phyloP scores from a whole-genome alignment of 768 basidiomycete genomes.

The Tephrocybe sp. region DNA sequence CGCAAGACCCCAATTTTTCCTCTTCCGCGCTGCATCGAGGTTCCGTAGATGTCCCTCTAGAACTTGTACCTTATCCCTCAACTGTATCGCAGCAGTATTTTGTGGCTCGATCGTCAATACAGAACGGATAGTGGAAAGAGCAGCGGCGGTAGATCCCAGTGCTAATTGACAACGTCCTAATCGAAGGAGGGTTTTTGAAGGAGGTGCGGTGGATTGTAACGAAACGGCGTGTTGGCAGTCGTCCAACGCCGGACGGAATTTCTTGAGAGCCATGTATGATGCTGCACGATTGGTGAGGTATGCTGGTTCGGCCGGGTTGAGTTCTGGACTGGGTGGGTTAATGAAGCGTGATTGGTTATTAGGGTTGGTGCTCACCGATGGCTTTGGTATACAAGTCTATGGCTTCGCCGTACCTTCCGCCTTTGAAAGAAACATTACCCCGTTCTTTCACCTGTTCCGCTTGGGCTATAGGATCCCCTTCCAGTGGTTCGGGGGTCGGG shows the following conservation, averaged over 20 bases:
- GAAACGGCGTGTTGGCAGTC: slow-evolving; percentile 77
- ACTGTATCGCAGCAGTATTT: slow-evolving; percentile 57
- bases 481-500: slow-evolving; percentile 23
- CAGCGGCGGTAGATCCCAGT: slow-evolving; percentile 64
- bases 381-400: slow-evolving; percentile 73
- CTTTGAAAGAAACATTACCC: slow-evolving; percentile 76
- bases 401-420: slow-evolving; percentile 61
- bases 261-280: slow-evolving; percentile 78
- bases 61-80: slow-evolving; percentile 56
- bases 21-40: slow-evolving; percentile 51
- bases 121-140: slow-evolving; percentile 62
- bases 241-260: slow-evolving; percentile 67
- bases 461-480: slow-evolving; percentile 39
- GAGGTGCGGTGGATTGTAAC: slow-evolving; percentile 59
- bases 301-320: slow-evolving; percentile 64
- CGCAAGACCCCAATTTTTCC: slow-evolving; percentile 75
- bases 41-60: slow-evolving; percentile 67
- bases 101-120: slow-evolving; percentile 60
- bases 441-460: slow-evolving; percentile 70
- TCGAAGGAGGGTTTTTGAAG: slow-evolving; percentile 76
- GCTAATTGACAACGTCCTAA: slow-evolving; percentile 84
- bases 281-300: slow-evolving; percentile 87
- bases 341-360: not conserved
- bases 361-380: slow-evolving; percentile 43
- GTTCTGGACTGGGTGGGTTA: slow-evolving; percentile 35